phyloP scores from a whole-genome alignment of 73 alveolate genomes.

The Paramecium primaurelia region DNA sequence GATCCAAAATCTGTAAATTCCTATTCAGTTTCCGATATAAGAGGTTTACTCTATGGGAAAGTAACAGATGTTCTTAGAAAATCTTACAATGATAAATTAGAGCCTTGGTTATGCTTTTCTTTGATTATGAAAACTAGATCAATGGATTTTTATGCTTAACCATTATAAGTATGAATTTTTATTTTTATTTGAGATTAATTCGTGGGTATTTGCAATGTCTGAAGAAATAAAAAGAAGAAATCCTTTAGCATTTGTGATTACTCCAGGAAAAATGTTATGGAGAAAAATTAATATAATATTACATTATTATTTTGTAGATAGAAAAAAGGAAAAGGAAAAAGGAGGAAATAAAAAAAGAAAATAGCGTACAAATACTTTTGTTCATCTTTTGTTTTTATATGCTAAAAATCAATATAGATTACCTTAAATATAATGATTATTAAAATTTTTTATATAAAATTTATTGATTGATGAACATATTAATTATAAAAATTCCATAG shows the following conservation, averaged over 20 bases:
- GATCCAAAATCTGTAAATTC: conserved; percentile 34
- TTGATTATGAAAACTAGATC: conserved; percentile 50
- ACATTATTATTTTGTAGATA: conserved; percentile 17
- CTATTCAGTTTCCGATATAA: conserved; percentile 13
- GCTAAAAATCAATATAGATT: not conserved
- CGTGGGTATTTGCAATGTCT: conserved; percentile 47
- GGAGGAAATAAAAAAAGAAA: not conserved
- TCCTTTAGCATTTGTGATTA: conserved; percentile 47
- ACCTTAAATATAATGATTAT: not conserved
- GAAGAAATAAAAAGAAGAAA: conserved; percentile 56
- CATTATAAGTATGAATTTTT: not conserved
- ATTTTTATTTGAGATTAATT: not conserved
- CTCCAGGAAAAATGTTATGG: conserved; percentile 35
- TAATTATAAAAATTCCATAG: not conserved
- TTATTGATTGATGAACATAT: not conserved
- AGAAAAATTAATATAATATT: conserved; percentile 37
- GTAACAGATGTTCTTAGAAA: conserved; percentile 44
- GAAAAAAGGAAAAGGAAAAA: not conserved
- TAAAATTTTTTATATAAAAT: not conserved
- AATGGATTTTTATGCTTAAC: conserved; percentile 32
- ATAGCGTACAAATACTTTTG: not conserved
- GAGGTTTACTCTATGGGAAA: conserved; percentile 43
- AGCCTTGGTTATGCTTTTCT: conserved; percentile 58
- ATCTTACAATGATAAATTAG: conserved; percentile 42
- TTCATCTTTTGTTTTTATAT: not conserved